Evolutionary conservation across 352 stramenopile species (phyloP).

Genomic region (Phytophthora quininea): DNA sequence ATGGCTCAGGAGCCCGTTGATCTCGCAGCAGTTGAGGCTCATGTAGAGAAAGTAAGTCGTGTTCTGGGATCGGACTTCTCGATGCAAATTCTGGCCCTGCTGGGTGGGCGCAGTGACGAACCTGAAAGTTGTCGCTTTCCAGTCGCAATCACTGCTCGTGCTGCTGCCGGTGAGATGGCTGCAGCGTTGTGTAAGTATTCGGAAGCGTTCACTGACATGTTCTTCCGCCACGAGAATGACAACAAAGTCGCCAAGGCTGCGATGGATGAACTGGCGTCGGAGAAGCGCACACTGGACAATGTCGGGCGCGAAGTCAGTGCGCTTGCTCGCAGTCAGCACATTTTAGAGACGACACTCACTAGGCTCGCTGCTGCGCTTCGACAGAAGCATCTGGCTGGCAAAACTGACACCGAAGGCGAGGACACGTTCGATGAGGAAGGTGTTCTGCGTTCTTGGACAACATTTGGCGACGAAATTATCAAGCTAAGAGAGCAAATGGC

Average conservation of each 20-base stretch:
- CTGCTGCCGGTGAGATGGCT: constrained; percentile 39
- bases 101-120: constrained; percentile 43
- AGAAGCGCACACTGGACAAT: constrained; percentile 53
- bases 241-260: constrained; percentile 30
- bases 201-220: constrained; percentile 61
- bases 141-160: constrained; percentile 33
- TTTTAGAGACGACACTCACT: constrained; percentile 36
- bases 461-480: constrained; percentile 43
- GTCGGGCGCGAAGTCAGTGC: constrained; percentile 47
- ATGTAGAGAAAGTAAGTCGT: constrained; percentile 65
- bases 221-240: constrained; percentile 38
- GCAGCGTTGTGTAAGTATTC: constrained; percentile 54
- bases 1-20: constrained; percentile 69
- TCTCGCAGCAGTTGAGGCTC: constrained; percentile 35
- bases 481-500: constrained; percentile 44
- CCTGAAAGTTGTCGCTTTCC: constrained; percentile 36
- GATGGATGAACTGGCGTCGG: constrained; percentile 33
- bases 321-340: constrained; percentile 50
- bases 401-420: not conserved
- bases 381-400: constrained; percentile 13
- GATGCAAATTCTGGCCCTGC: constrained; percentile 59
- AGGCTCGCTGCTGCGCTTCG: constrained; percentile 27
- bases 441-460: constrained; percentile 12
- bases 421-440: constrained; percentile 2
- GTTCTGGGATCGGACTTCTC: constrained; percentile 72